Conservation (phyloP, 2,329 filamentous ascomycete genomes). For the Torrubiella hemipterigena region DNA sequence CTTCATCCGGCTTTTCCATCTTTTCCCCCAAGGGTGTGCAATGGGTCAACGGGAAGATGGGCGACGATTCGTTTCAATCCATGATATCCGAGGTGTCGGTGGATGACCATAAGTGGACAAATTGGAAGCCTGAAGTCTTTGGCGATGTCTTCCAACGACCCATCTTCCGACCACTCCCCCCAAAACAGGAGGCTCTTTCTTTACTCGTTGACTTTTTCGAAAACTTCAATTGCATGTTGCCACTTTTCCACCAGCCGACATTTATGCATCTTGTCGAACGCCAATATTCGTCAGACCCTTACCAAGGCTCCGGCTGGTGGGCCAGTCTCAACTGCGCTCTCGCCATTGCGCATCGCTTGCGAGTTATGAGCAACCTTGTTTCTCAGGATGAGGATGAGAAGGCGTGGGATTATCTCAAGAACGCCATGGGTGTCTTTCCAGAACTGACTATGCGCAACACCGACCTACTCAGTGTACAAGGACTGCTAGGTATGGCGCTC, state of each 20-base stretch:
- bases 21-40: slow-evolving; percentile 97
- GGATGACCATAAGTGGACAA: slow-evolving; percentile 89
- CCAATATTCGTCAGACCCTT: slow-evolving; percentile 86
- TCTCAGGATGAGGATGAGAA: slow-evolving; percentile 86
- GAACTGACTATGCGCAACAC: slow-evolving; percentile 95
- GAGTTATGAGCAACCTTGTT: slow-evolving; percentile 90
- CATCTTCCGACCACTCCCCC: slow-evolving; percentile 71
- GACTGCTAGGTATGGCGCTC: slow-evolving; percentile 80
- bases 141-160: slow-evolving; percentile 79
- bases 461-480: slow-evolving; percentile 88
- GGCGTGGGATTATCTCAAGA: slow-evolving; percentile 93
- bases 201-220: slow-evolving; percentile 90
- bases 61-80: slow-evolving; percentile 85
- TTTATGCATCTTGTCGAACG: slow-evolving; percentile 96
- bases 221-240: slow-evolving; percentile 99
- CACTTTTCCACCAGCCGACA: slow-evolving; percentile 90
- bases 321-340: slow-evolving; percentile 88
- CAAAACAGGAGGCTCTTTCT: slow-evolving; percentile 78
- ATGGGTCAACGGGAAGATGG: slow-evolving; percentile 97
- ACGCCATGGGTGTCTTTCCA: slow-evolving; percentile 84
- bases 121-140: slow-evolving; percentile 98
- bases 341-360: slow-evolving; percentile 83
- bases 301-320: slow-evolving; percentile 96
- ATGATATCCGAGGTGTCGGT: slow-evolving; percentile 91
- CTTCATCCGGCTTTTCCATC: slow-evolving; percentile 95